Evolutionary conservation across 768 basidiomycete genomes (phyloP), one percentile per base, ranked within the genome.

Genomic region (Pluteus cervinus): DNA sequence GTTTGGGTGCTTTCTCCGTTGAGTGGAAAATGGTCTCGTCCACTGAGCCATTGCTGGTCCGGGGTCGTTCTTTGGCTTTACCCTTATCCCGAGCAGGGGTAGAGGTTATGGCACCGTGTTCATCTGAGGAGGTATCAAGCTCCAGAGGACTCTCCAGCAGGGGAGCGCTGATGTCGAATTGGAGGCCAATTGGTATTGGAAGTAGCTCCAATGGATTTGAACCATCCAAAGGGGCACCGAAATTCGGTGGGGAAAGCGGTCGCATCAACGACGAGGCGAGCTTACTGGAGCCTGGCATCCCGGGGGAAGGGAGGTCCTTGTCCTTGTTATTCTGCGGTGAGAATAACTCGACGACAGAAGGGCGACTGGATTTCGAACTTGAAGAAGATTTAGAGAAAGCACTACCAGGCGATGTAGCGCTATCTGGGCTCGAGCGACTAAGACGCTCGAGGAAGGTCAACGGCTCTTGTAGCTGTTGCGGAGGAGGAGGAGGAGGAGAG

Each of bases 141-240:
- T 67, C 63, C 8, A 56, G 46, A 4, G 53, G 50, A 15, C 55
- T 59, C 3, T 58, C 55, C 23, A 69, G 57, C 2, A 58, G 41
- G 4, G 64, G 60, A 6, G 56, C 56, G 30, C 58, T 50, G 11
- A 65, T 57, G 21, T 71, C 61, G 29, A 71, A 63, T 4, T 52
- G 60, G 5, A 69, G 54, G 21, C 68, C 68, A 6, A 67, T 61
- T 5, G 73, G 66, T 35, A 76, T 72, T 7, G 58, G 45, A 1
- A 75, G 70, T 20, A 77, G 51, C 15, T 79, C 72, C n/a, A 74
- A 55, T 4, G 72, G 66, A 22, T 69, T 65, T 0, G 81, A 78
- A 38, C 78, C 56, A 39, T 83, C 71, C 44, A 85, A 79, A 20
- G 73, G 54, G 47, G 76, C 74, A 8, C 69, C 66, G 20, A 70